Percentiles rank a stretch among this genome's conserved stretches.
Evolutionary conservation across 306 rosid genomes (phyloP).

Genomic region (Ochetophila trinervis): DNA sequence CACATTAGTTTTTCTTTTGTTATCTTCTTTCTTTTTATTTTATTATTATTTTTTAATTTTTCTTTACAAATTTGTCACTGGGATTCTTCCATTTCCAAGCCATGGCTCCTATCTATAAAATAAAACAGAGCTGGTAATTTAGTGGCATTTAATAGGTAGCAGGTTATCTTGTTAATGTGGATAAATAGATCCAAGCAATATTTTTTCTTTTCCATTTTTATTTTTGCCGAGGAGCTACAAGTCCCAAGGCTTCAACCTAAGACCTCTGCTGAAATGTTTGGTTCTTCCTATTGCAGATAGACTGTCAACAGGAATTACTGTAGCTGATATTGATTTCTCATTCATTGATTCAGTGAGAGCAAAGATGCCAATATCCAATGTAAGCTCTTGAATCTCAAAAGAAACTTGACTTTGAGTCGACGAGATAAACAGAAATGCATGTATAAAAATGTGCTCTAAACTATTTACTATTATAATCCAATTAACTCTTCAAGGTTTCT

Average conservation of each 20-base stretch:
- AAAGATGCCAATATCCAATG: conserved; percentile 87
- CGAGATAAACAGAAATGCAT: neutral
- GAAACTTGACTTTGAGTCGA: neutral
- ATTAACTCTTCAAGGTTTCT: neutral
- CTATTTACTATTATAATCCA: neutral
- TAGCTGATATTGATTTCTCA: conserved; percentile 82
- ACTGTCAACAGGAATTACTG: conserved; percentile 67
- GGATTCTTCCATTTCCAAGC: too few relatives aligned
- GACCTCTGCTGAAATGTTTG: neutral
- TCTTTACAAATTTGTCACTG: too few relatives aligned
- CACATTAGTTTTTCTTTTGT: too few relatives aligned
- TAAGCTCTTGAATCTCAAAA: conserved; percentile 15
- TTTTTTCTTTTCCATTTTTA: neutral
- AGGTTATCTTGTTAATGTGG: neutral
- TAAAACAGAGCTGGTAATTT: too few relatives aligned
- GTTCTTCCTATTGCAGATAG: conserved; percentile 57
- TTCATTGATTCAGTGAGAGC: conserved; percentile 67
- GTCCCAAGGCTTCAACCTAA: neutral
- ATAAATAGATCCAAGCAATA: neutral
- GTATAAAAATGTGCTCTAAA: neutral
- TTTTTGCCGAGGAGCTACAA: neutral
- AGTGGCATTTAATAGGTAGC: too few relatives aligned
- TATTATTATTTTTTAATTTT: neutral
- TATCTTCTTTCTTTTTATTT: too few relatives aligned
- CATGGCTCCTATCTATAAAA: too few relatives aligned